phyloP scores from a whole-genome alignment of 495 filamentous ascomycete species.

The Penicillium pulvis region DNA sequence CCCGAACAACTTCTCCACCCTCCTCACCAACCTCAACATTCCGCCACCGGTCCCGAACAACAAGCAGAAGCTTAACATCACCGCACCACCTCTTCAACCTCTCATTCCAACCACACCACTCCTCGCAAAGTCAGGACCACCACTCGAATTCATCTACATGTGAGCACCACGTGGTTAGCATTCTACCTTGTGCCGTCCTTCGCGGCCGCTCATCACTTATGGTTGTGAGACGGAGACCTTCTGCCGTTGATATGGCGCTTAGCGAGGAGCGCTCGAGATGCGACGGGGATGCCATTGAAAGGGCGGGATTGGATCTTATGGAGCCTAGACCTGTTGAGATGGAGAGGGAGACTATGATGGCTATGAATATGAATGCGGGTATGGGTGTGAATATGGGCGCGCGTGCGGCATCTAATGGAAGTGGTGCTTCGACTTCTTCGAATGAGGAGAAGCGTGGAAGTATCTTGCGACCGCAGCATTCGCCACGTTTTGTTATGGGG shows the following conservation, averaged over 20 bases:
- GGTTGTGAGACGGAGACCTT: constrained; percentile 43
- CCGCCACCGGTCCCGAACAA: constrained; percentile 7
- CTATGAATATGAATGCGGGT: background rate
- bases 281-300: constrained; percentile 39
- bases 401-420: background rate
- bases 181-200: constrained; percentile 31
- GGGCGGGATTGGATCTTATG: constrained; percentile 46
- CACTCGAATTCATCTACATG: constrained; percentile 1
- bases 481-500: constrained; percentile 47
- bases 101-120: constrained; percentile 28
- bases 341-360: constrained; percentile 15
- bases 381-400: background rate
- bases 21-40: constrained; percentile 22
- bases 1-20: constrained; percentile 27
- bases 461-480: constrained; percentile 11
- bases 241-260: constrained; percentile 44
- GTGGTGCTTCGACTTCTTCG: background rate
- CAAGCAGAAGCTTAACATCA: constrained; percentile 16
- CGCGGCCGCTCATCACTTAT: constrained; percentile 39
- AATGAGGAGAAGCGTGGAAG: background rate
- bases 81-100: constrained; percentile 34
- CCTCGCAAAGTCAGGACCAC: constrained; percentile 28
- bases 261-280: constrained; percentile 45
- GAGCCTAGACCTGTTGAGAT: constrained; percentile 47
- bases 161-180: constrained; percentile 23